Evolutionary conservation across 225 moss, liverwort and hornwort genomes (phyloP).

Genomic region (Neckera pumila): DNA sequence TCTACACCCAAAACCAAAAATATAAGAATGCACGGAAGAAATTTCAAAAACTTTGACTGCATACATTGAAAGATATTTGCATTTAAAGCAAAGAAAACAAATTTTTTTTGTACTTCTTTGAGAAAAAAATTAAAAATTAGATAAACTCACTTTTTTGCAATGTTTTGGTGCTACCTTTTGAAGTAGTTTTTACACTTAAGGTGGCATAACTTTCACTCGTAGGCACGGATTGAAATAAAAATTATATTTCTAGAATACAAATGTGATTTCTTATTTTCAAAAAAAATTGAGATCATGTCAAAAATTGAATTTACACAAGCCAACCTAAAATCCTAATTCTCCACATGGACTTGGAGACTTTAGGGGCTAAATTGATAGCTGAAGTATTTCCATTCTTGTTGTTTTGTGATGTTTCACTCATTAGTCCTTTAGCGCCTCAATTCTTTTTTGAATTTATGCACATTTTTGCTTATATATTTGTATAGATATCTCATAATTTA

Average conservation of each 20-base stretch:
- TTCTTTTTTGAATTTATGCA: too few relatives aligned
- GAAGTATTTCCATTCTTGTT: too few relatives aligned
- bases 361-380: neutral
- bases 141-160: too few relatives aligned
- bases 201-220: accelerated
- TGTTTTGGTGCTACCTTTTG: neutral
- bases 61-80: neutral
- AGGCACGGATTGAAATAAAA: accelerated
- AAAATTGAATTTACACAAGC: neutral
- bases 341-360: neutral
- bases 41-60: neutral
- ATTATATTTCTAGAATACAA: neutral
- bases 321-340: neutral
- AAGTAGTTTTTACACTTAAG: neutral
- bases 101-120: neutral
- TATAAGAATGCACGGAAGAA: neutral
- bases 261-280: neutral
- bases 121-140: too few relatives aligned
- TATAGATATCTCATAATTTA: too few relatives aligned
- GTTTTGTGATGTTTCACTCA: too few relatives aligned
- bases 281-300: neutral
- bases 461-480: too few relatives aligned
- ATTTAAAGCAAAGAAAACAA: neutral
- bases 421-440: too few relatives aligned
- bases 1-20: too few relatives aligned